A percentile compares a stretch with the other conserved stretches of the same genome.
These are phyloP conservation scores for Leishmania aethiopica DNA, from an alignment of 208 protist genomes.

Conservation along the genomic window DNA sequence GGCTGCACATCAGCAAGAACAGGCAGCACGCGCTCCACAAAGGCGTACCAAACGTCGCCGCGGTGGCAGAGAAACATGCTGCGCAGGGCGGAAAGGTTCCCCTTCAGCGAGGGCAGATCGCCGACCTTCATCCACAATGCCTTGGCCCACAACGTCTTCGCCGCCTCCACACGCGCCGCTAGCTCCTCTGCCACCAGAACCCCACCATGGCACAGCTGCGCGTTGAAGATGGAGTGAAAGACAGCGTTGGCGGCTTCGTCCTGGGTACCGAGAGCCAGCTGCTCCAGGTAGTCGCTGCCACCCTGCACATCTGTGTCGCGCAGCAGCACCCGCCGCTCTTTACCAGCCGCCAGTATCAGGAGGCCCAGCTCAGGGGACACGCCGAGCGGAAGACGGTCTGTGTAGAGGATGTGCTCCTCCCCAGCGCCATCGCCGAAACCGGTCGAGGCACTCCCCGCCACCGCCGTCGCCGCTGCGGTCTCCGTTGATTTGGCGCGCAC, in stretches of 20 bases:
- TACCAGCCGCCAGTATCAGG: slow-evolving; percentile 68
- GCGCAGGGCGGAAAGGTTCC: slow-evolving; percentile 55
- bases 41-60: slow-evolving; percentile 82
- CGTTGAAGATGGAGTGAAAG: slow-evolving; percentile 75
- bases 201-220: slow-evolving; percentile 62
- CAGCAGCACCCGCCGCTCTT: slow-evolving; percentile 72
- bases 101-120: slow-evolving; percentile 30
- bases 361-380: slow-evolving; percentile 67
- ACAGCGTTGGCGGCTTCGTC: slow-evolving; percentile 81
- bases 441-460: not conserved
- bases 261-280: slow-evolving; percentile 71
- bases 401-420: slow-evolving; percentile 65
- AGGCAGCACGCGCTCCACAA: slow-evolving; percentile 60
- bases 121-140: slow-evolving; percentile 76
- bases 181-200: slow-evolving; percentile 67
- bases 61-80: slow-evolving; percentile 82
- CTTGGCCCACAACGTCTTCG: slow-evolving; percentile 71
- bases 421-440: slow-evolving; percentile 1
- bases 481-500: slow-evolving; percentile 17
- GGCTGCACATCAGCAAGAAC: slow-evolving; percentile 13
- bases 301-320: slow-evolving; percentile 30
- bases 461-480: not conserved
- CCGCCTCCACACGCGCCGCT: slow-evolving; percentile 69
- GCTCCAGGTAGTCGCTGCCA: slow-evolving; percentile 66
- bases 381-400: slow-evolving; percentile 61